These are phyloP conservation scores for Homolaphlyctis polyrhiza DNA, from an alignment of 371 early-diverging fungal species.

Conservation along the genomic window DNA sequence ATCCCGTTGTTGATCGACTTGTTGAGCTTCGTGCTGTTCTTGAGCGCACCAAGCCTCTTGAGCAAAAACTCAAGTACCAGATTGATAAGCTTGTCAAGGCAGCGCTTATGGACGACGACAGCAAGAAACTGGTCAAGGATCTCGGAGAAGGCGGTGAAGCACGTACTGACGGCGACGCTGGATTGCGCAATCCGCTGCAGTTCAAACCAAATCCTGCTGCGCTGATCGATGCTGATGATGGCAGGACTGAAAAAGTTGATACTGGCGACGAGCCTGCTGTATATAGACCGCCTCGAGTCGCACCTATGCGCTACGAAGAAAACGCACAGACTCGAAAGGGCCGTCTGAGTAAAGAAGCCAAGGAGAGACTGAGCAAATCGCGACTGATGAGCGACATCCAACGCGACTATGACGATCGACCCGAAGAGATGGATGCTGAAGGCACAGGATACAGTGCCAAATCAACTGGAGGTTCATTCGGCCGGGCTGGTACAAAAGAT, in stretches of 20 bases:
- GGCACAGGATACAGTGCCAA: slow-evolving; percentile 58
- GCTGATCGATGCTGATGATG: slow-evolving; percentile 42
- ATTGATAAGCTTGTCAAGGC: slow-evolving; percentile 82
- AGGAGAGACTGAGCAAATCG: slow-evolving; percentile 66
- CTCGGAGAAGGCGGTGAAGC: slow-evolving; percentile 7
- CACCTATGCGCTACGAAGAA: slow-evolving; percentile 84
- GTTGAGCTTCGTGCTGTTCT: slow-evolving; percentile 77
- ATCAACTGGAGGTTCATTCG: slow-evolving; percentile 19
- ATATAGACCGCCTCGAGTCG: slow-evolving; percentile 84
- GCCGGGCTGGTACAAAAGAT: slow-evolving; percentile 31
- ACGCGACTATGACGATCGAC: slow-evolving; percentile 78
- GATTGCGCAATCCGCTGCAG: slow-evolving; percentile 60
- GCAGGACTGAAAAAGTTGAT: too few relatives aligned
- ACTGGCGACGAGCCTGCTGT: slow-evolving; percentile 29
- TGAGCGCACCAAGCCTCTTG: slow-evolving; percentile 91
- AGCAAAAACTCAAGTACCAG: slow-evolving; percentile 91
- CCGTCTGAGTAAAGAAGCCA: slow-evolving; percentile 33
- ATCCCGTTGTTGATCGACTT: slow-evolving; percentile 60
- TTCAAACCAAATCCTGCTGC: slow-evolving; percentile 84
- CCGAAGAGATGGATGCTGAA: slow-evolving; percentile 72
- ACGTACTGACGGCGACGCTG: slow-evolving; percentile 2
- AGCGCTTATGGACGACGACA: slow-evolving; percentile 18
- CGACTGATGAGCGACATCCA: slow-evolving; percentile 83
- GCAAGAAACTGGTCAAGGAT: slow-evolving; percentile 11
- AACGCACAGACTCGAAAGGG: slow-evolving; percentile 5